Base-by-base conservation (phyloP, 2,329 filamentous ascomycete genomes). In the Ceratocystis colombiana region DNA sequence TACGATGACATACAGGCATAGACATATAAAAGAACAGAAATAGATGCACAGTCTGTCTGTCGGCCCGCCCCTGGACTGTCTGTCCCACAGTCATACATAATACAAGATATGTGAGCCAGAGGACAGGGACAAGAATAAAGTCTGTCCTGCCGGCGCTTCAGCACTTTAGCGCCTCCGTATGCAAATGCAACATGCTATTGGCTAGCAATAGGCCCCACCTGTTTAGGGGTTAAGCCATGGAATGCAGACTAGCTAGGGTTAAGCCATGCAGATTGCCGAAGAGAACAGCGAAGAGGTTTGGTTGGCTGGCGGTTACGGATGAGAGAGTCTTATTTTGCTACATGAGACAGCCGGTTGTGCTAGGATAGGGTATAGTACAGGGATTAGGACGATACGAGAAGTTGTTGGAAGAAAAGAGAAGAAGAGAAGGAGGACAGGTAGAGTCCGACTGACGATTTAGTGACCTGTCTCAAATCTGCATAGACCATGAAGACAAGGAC, bases 241-340 rank as follows among this genome's bases (percentile, higher is more conserved):
- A 10, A n/a, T n/a, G 5, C 37, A 41, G 37, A 41, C 37, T 41
- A 2, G 3, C 25, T 59, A 59, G 55, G 55, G 55, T 33, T 59
- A n/a, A 1, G 48, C 1, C 5, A 53, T 53, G 48, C 48, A 53
- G 55, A 8, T 30, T 15, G 28, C 12, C 25, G n/a, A 22, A 5
- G 20, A 37, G 17, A 12, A 53, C n/a, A n/a, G 17, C 33, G 48
- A 25, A 53, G 5, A 25, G n/a, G 55, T 33, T 59, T 59, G 55
- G 55, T 59, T 59, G 55, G 55, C 15, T 59, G 55, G 28, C 28
- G 55, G 55, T 7, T 59, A 59, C 55, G 33, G 55, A 12, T n/a
- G 55, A n/a, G 37, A 15, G 37, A 15, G 37, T 41, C 37, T 41
- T 41, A 15, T 41, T 15, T 41, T 41, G 37, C 37, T 41, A 4